Percentiles rank a stretch among this genome's conserved stretches.
phyloP scores from a whole-genome alignment of 257 asterid genomes.

The Plantago elongata region DNA sequence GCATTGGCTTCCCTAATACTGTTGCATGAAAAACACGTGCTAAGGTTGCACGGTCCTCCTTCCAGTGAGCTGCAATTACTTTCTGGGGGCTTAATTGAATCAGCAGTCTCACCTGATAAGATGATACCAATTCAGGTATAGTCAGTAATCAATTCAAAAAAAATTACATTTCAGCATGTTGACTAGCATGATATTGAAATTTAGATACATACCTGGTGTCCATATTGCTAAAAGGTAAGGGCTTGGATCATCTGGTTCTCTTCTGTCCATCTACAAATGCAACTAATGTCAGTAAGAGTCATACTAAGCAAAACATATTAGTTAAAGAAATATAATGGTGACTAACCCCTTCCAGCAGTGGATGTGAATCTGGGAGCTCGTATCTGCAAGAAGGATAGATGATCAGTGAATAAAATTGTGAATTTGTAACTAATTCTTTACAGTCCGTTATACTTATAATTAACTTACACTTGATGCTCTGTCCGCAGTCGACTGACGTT shows the following conservation, averaged over 20 bases:
- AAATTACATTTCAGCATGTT: constrained; percentile 3
- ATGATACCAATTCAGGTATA: constrained; percentile 16
- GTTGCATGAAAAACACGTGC: constrained; percentile 60
- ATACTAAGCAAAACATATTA: constrained; percentile 14
- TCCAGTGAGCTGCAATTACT: constrained; percentile 42
- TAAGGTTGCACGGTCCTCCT: constrained; percentile 49
- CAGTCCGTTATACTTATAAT: background rate
- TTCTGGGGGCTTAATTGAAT: constrained; percentile 71
- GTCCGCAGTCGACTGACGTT: constrained; percentile 74
- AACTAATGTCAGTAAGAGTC: constrained; percentile 24
- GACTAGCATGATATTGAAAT: background rate
- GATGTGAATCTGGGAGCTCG: constrained; percentile 83
- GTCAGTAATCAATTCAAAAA: constrained; percentile 7
- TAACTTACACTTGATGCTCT: constrained; percentile 91
- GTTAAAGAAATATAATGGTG: constrained; percentile 14
- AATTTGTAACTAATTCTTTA: background rate
- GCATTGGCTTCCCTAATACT: constrained; percentile 64
- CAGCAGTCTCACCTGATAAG: constrained; percentile 74
- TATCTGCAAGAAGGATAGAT: constrained; percentile 50
- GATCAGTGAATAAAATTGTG: constrained; percentile 20
- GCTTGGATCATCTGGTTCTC: constrained; percentile 94
- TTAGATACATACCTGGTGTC: constrained; percentile 73
- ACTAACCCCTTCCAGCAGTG: constrained; percentile 67
- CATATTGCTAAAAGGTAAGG: constrained; percentile 97
- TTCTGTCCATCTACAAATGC: constrained; percentile 64